Evolutionary conservation across 768 basidiomycete genomes (phyloP), one percentile per base, ranked within the genome.

Genomic region (Hemileccinum impolitum): DNA sequence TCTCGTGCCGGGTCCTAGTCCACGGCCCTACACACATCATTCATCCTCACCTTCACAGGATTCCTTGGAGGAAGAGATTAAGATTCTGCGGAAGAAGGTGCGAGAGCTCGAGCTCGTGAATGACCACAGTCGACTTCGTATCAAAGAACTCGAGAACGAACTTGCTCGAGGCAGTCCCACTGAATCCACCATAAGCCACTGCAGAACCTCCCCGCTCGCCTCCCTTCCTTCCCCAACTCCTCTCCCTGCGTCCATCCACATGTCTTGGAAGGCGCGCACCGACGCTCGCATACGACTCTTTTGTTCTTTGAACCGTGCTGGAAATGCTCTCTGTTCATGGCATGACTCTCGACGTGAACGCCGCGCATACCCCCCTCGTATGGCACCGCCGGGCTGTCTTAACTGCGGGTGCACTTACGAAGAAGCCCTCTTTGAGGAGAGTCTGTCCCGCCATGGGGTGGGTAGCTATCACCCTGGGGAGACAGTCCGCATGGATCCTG

Each of bases 271-370:
- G 41, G 72, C 75, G 9, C 85, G 90, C 50, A 91, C 87, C 1
- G 83, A 87, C 18, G 79, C 84, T 6, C 85, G 90, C 32, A 71
- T 74, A 54, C 80, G 80, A 47, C 73, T 80, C 38, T 86, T 84
- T 68, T 93, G 90, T 65, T 86, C 89, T 4, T 73, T 88, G 26
- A 92, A 93, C 67, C 81, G 90, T 43, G 90, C 90, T 0, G 90
- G 90, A 28, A 93, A 93, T 57, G 89, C 90, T 1, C 78, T 92
- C 31, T 92, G 90, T 64, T 84, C 90, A 4, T 93, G 90, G 90
- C 90, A 93, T 60, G 90, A 93, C 66, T 90, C 90, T 2, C 77
- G 90, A 39, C 81, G 90, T 25, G 90, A 93, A 68, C 83, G 90
- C 26, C 79, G 90, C 9, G 75, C 75, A 0, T 81, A 78, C 58